A percentile compares a stretch with the other conserved stretches of the same genome.
Conservation (phyloP, 352 stramenopile species). For the Pythium coloratum region DNA sequence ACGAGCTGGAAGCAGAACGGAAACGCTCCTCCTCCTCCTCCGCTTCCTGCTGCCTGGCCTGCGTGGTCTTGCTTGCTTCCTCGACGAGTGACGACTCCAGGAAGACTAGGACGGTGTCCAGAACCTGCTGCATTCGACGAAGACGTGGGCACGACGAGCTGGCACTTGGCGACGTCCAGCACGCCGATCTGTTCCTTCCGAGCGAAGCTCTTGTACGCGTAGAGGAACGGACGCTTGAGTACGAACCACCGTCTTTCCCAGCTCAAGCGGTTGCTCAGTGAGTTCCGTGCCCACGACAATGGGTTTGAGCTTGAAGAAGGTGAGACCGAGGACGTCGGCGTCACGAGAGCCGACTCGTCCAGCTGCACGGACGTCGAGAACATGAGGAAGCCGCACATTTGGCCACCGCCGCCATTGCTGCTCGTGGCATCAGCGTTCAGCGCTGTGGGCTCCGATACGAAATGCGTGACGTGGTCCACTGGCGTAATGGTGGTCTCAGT, state of each 20-base stretch:
- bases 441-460: slow-evolving; percentile 57
- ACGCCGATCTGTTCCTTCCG: slow-evolving; percentile 66
- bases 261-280: slow-evolving; percentile 23
- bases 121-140: neutral
- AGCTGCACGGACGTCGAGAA: slow-evolving; percentile 48
- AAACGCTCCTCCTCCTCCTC: slow-evolving; percentile 17
- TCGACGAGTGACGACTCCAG: slow-evolving; percentile 13
- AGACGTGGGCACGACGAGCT: slow-evolving; percentile 45
- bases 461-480: slow-evolving; percentile 32
- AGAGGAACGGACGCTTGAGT: slow-evolving; percentile 76
- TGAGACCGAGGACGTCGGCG: neutral
- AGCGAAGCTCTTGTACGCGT: slow-evolving; percentile 69
- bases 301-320: slow-evolving; percentile 8
- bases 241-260: slow-evolving; percentile 85
- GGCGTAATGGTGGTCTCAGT: neutral
- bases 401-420: slow-evolving; percentile 23
- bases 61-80: slow-evolving; percentile 6
- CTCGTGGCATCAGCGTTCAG: slow-evolving; percentile 25
- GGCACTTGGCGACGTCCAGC: slow-evolving; percentile 67
- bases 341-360: slow-evolving; percentile 45
- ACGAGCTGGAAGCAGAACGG: slow-evolving; percentile 78
- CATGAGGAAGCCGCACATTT: slow-evolving; percentile 82
- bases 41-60: neutral
- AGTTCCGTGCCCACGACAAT: slow-evolving; percentile 24
- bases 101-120: slow-evolving; percentile 12